Conservation (phyloP, 768 basidiomycete genomes). For the Xanthoconium stramineum region DNA sequence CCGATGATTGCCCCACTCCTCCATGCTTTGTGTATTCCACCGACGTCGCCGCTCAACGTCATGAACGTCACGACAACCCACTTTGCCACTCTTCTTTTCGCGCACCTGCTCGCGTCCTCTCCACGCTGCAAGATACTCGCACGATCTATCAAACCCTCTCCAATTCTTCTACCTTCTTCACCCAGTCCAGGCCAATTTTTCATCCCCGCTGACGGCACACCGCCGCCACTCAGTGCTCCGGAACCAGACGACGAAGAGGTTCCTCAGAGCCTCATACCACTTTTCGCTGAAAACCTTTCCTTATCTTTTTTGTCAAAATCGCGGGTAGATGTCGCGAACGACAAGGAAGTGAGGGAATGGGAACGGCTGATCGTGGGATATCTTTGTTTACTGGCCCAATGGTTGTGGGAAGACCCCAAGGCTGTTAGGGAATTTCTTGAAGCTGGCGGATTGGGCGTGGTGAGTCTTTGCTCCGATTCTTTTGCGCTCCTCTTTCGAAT, state of each 20-base stretch:
- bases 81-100: conserved; percentile 73
- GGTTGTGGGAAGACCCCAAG: conserved; percentile 95
- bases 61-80: conserved; percentile 62
- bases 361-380: conserved; percentile 86
- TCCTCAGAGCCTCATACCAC: conserved; percentile 72
- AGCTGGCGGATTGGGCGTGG: conserved; percentile 86
- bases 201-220: conserved; percentile 68
- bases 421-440: conserved; percentile 88
- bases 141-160: conserved; percentile 58
- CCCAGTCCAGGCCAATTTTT: conserved; percentile 52
- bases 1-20: conserved; percentile 64
- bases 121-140: conserved; percentile 61
- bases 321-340: conserved; percentile 46
- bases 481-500: background rate
- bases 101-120: conserved; percentile 72
- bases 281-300: conserved; percentile 88
- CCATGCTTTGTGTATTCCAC: conserved; percentile 61
- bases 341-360: conserved; percentile 82
- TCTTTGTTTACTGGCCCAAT: conserved; percentile 77
- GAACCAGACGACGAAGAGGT: conserved; percentile 56
- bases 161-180: conserved; percentile 29
- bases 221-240: conserved; percentile 31
- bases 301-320: conserved; percentile 78
- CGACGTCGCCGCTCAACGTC: conserved; percentile 56
- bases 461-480: conserved; percentile 40